A percentile compares a stretch with the other conserved stretches of the same genome.
phyloP scores from a whole-genome alignment of 768 basidiomycete genomes.

The Cystofilobasidium capitatum region DNA sequence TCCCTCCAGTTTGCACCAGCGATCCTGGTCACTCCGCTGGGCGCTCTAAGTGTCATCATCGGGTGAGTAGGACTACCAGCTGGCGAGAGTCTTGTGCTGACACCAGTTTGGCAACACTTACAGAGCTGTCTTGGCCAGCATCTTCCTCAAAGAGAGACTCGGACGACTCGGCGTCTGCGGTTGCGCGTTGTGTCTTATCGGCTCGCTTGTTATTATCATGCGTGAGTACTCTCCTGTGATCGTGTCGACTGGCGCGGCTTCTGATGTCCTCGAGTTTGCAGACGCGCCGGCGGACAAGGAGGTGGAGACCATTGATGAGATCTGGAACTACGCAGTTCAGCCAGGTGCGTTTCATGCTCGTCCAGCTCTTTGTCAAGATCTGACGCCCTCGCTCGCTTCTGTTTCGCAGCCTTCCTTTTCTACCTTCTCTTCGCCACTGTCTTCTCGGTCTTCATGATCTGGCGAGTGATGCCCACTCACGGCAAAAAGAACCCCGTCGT shows the following conservation, averaged over 20 bases:
- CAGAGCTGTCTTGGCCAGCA: slow-evolving; percentile 87
- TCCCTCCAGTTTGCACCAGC: slow-evolving; percentile 97
- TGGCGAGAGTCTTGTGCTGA: background rate
- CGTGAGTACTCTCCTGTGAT: slow-evolving; percentile 41
- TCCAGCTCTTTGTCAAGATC: background rate
- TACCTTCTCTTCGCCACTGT: slow-evolving; percentile 35
- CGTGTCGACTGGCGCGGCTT: background rate
- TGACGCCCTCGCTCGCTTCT: background rate
- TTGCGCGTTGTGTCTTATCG: slow-evolving; percentile 44
- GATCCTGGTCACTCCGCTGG: slow-evolving; percentile 95
- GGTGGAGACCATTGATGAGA: slow-evolving; percentile 84
- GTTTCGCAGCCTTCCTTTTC: slow-evolving; percentile 20
- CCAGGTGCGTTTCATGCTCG: slow-evolving; percentile 52
- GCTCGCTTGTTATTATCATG: slow-evolving; percentile 86
- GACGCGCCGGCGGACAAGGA: slow-evolving; percentile 92
- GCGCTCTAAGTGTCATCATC: slow-evolving; percentile 88
- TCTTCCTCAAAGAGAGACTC: slow-evolving; percentile 83
- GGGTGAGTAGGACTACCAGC: slow-evolving; percentile 52
- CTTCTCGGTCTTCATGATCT: slow-evolving; percentile 78
- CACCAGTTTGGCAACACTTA: slow-evolving; percentile 9
- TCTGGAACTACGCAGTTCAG: slow-evolving; percentile 81
- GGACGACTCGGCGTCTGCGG: slow-evolving; percentile 67
- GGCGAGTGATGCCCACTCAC: slow-evolving; percentile 67
- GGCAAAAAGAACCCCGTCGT: slow-evolving; percentile 81
- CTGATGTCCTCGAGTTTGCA: background rate